These are phyloP conservation scores for sweet orange (Citrus sinensis) DNA, from an alignment of 345 rosid species.

Conservation along the genomic window DNA sequence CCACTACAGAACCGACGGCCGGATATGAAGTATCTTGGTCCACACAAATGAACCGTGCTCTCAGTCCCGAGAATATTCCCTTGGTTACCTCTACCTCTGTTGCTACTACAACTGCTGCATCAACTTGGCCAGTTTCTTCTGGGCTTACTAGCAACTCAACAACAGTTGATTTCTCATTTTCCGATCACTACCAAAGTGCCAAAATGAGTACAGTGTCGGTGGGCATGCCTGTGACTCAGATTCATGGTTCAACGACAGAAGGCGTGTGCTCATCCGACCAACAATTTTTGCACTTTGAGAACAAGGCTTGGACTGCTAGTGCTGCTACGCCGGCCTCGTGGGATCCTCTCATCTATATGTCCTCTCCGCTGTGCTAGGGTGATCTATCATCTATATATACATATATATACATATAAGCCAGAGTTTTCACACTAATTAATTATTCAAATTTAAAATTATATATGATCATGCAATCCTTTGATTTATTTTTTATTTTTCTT, in stretches of 20 bases:
- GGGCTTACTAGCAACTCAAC: constrained; percentile 5
- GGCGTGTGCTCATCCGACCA: constrained; percentile 32
- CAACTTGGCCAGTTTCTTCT: constrained; percentile 21
- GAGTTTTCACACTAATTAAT: too few species aligned
- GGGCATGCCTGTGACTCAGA: constrained; percentile 22
- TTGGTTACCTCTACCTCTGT: background rate
- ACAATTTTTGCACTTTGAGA: constrained; percentile 30
- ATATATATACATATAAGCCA: too few species aligned
- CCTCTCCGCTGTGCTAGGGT: constrained; percentile 41
- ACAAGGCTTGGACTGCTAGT: constrained; percentile 20
- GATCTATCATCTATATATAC: background rate
- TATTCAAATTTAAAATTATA: too few species aligned
- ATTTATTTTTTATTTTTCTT: background rate
- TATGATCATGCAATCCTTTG: background rate
- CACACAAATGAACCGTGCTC: constrained; percentile 22
- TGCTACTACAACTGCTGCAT: constrained; percentile 4
- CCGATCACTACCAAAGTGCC: constrained; percentile 13
- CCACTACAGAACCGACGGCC: constrained; percentile 10
- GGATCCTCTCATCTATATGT: constrained; percentile 43
- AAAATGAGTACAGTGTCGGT: background rate
- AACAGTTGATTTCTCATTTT: constrained; percentile 8
- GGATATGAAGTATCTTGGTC: constrained; percentile 28
- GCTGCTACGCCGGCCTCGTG: constrained; percentile 17
- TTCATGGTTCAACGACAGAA: constrained; percentile 25
- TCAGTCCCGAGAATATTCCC: constrained; percentile 2